phyloP scores from a whole-genome alignment of 1,139 yeast species.

The Suhomyces chickasaworum region DNA sequence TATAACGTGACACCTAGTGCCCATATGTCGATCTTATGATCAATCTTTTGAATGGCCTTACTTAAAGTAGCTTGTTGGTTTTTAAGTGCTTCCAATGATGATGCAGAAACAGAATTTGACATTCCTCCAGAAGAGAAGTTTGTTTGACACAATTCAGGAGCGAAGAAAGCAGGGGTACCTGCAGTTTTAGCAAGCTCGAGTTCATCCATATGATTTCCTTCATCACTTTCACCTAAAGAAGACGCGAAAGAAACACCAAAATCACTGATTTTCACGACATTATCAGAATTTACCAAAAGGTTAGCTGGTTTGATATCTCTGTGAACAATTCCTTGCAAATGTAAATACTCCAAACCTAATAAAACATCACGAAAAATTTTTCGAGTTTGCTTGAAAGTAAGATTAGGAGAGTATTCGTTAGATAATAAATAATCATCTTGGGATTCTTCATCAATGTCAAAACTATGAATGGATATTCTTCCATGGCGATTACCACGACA shows the following conservation, averaged over 20 bases:
- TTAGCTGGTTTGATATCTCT: constrained; percentile 98
- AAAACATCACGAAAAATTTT: constrained; percentile 81
- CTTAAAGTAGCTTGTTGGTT: constrained; percentile 23
- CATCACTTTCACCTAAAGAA: constrained; percentile 54
- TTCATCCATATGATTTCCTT: constrained; percentile 54
- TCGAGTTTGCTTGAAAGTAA: constrained; percentile 67
- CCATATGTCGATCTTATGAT: constrained; percentile 90
- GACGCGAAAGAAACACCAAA: constrained; percentile 95
- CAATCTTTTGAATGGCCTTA: constrained; percentile 49
- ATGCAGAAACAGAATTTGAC: constrained; percentile 21
- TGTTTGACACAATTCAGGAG: constrained; percentile 72
- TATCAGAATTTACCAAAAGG: constrained; percentile 68
- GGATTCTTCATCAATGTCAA: constrained; percentile 9
- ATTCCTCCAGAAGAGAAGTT: constrained; percentile 26
- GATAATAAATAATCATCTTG: constrained; percentile 44
- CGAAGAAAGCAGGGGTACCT: constrained; percentile 86
- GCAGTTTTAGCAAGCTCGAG: constrained; percentile 87
- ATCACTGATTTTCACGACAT: constrained; percentile 87
- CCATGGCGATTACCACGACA: constrained; percentile 32
- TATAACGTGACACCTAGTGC: constrained; percentile 92
- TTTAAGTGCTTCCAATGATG: constrained; percentile 27
- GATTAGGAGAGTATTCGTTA: constrained; percentile 53
- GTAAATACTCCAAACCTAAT: constrained; percentile 88
- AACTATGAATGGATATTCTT: constrained; percentile 7
- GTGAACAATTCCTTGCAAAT: constrained; percentile 91